phyloP scores from a whole-genome alignment of 352 stramenopile species.

The Pythium plurisporium region DNA sequence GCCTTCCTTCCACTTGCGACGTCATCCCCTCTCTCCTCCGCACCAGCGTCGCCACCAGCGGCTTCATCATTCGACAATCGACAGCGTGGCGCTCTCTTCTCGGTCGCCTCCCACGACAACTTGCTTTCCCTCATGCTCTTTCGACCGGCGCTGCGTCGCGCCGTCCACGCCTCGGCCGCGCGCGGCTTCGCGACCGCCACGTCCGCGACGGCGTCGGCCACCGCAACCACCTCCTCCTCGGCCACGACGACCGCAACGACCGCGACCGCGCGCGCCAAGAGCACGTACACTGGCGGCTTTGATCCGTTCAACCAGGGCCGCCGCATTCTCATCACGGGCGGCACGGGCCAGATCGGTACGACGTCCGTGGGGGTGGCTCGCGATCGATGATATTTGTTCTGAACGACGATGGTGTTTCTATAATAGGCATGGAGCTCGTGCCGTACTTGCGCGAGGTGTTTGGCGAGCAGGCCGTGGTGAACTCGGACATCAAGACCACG shows the following conservation, averaged over 20 bases:
- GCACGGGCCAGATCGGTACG: conserved; percentile 78
- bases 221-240: not conserved
- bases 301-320: conserved; percentile 45
- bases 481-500: conserved; percentile 76
- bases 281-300: conserved; percentile 47
- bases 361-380: no score
- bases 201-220: not conserved
- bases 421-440: conserved; percentile 81
- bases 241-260: conserved; percentile 5
- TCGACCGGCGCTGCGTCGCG: conserved; percentile 6
- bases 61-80: not conserved
- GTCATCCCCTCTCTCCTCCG: not conserved
- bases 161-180: not conserved
- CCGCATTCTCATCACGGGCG: conserved; percentile 75
- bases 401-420: no score
- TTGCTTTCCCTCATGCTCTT: conserved; percentile 8
- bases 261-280: conserved; percentile 21
- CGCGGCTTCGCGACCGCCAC: conserved; percentile 10
- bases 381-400: no score
- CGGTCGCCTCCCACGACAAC: not conserved
- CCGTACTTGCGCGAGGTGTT: conserved; percentile 69
- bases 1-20: not conserved
- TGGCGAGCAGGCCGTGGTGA: conserved; percentile 57
- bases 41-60: not conserved
- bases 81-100: not conserved